A percentile compares a stretch with the other conserved stretches of the same genome.
Conservation (phyloP, 371 early-diverging fungal species). For the Phascolomyces articulosus region DNA sequence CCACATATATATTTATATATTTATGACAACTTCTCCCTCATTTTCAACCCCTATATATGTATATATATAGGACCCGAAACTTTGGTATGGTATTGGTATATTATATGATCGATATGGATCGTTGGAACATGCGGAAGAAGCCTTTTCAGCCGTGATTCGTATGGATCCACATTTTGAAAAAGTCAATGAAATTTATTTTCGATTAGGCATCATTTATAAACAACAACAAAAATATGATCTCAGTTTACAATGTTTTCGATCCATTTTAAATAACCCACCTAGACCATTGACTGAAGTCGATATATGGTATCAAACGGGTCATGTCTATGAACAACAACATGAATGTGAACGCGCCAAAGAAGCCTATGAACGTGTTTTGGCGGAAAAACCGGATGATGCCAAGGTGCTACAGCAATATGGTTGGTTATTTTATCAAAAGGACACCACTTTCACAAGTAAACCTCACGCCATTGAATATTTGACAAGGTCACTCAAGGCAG, state of each 20-base stretch:
- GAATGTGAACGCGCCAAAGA: slow-evolving; percentile 87
- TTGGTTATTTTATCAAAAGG: slow-evolving; percentile 90
- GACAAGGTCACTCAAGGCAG: slow-evolving; percentile 83
- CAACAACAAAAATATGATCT: slow-evolving; percentile 90
- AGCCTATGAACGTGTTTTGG: slow-evolving; percentile 90
- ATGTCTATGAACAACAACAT: slow-evolving; percentile 93
- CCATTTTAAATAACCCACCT: slow-evolving; percentile 89
- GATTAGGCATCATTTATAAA: slow-evolving; percentile 98
- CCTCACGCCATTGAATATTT: slow-evolving; percentile 86
- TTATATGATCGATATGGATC: slow-evolving; percentile 97
- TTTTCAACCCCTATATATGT: neutral
- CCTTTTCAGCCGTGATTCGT: slow-evolving; percentile 88
- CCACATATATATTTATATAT: no score
- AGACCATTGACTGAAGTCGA: slow-evolving; percentile 92
- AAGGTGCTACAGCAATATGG: slow-evolving; percentile 97
- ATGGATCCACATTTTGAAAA: slow-evolving; percentile 93
- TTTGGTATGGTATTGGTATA: slow-evolving; percentile 99
- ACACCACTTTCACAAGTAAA: slow-evolving; percentile 78
- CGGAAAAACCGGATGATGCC: slow-evolving; percentile 90
- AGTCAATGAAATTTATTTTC: slow-evolving; percentile 96
- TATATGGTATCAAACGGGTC: slow-evolving; percentile 98
- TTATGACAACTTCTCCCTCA: no score
- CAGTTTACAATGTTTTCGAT: slow-evolving; percentile 89
- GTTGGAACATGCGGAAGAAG: slow-evolving; percentile 96
- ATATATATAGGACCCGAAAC: slow-evolving; percentile 81